Percentiles rank a stretch among this genome's conserved stretches.
Conservation (phyloP, 768 basidiomycete genomes). For the Xerocomellus amylosporus region DNA sequence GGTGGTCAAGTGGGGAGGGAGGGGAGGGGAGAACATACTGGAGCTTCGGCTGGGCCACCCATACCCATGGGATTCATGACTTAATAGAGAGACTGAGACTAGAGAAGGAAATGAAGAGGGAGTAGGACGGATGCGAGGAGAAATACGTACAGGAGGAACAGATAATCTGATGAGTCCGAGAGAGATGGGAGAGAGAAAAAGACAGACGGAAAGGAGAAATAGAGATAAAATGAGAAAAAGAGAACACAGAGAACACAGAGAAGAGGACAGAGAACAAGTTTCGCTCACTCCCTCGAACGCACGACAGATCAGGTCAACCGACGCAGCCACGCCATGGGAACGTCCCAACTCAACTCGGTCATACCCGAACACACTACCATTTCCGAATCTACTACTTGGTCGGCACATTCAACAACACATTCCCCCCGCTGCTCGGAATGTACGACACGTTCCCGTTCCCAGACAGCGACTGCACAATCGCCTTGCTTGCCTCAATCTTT, state of each 20-base stretch:
- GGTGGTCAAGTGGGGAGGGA: neutral
- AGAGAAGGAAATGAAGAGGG: slow-evolving; percentile 12
- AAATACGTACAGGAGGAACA: slow-evolving; percentile 33
- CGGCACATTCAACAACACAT: slow-evolving; percentile 82
- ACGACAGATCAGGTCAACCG: slow-evolving; percentile 25
- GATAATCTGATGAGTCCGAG: slow-evolving; percentile 39
- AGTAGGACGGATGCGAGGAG: slow-evolving; percentile 5
- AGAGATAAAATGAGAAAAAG: slow-evolving; percentile 33
- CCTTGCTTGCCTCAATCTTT: slow-evolving; percentile 97
- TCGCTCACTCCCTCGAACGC: slow-evolving; percentile 23
- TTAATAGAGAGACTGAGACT: slow-evolving; percentile 42
- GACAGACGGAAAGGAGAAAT: slow-evolving; percentile 35
- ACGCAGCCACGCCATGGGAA: slow-evolving; percentile 29
- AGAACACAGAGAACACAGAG: slow-evolving; percentile 27
- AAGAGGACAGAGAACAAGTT: slow-evolving; percentile 14
- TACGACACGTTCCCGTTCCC: slow-evolving; percentile 85
- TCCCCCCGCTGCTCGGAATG: slow-evolving; percentile 76
- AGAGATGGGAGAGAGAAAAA: slow-evolving; percentile 33
- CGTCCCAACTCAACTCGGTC: slow-evolving; percentile 10
- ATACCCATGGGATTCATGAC: slow-evolving; percentile 75
- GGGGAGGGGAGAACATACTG: slow-evolving; percentile 46
- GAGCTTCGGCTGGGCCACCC: slow-evolving; percentile 69
- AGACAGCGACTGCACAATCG: slow-evolving; percentile 84
- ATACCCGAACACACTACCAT: slow-evolving; percentile 10
- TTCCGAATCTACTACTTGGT: slow-evolving; percentile 33